Conservation (phyloP, 192 early-diverging fungal species). For the Anaeromyces robustus region DNA sequence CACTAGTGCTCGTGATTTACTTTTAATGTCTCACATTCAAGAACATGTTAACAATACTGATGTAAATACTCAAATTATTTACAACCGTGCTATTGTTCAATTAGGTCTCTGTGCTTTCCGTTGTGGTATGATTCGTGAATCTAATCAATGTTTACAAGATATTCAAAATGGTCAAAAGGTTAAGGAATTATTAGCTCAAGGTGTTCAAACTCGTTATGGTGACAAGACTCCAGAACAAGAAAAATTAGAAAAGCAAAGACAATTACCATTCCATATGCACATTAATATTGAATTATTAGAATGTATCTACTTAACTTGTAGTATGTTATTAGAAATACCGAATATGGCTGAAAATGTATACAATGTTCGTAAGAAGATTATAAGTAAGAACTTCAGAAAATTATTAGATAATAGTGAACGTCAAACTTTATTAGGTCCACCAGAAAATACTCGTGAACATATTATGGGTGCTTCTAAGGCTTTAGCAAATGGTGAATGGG, state of each 20-base stretch:
- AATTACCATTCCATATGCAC: conserved; percentile 99
- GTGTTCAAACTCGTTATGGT: conserved; percentile 50
- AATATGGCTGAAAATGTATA: conserved; percentile 64
- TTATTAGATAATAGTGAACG: conserved; percentile 90
- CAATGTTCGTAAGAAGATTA: conserved; percentile 47
- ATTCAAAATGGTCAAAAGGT: conserved; percentile 64
- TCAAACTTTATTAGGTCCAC: conserved; percentile 89
- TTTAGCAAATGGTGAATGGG: conserved; percentile 84
- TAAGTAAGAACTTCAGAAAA: conserved; percentile 81
- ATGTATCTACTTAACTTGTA: conserved; percentile 86
- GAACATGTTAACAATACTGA: conserved; percentile 80
- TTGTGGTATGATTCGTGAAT: conserved; percentile 74
- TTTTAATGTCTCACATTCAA: conserved; percentile 98
- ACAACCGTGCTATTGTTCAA: conserved; percentile 92
- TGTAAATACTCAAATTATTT: conserved; percentile 80
- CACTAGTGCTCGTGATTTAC: conserved; percentile 80
- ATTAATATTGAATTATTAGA: conserved; percentile 97
- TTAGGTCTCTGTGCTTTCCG: conserved; percentile 95
- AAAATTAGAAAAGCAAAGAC: conserved; percentile 80
- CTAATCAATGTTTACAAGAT: conserved; percentile 75
- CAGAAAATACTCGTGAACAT: conserved; percentile 97
- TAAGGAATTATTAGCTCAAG: conserved; percentile 91
- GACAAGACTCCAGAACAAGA: conserved; percentile 83
- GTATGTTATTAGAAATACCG: conserved; percentile 97
- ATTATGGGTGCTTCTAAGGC: conserved; percentile 94